phyloP scores from a whole-genome alignment of 179 eudicot genomes.

The Silene coronaria region DNA sequence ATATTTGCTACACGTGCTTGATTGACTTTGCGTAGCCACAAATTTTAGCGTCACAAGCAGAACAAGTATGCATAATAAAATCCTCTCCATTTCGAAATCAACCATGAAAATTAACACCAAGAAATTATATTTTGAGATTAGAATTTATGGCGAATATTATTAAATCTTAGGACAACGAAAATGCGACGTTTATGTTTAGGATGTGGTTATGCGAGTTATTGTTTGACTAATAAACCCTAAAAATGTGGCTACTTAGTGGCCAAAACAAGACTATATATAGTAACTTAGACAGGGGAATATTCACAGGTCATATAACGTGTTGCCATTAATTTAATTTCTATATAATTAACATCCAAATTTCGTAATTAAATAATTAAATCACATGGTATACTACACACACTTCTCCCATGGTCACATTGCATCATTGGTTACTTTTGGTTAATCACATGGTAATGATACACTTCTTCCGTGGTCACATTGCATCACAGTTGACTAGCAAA shows the following conservation, averaged over 20 bases:
- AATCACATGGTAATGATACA: not conserved
- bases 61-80: not conserved
- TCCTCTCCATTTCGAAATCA: not conserved
- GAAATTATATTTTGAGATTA: not conserved
- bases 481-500: no score
- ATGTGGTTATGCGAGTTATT: not conserved
- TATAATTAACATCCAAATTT: no score
- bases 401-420: not conserved
- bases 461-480: not conserved
- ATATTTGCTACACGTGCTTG: slow-evolving; percentile 16
- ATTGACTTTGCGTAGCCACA: slow-evolving; percentile 10
- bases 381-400: not conserved
- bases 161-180: not conserved
- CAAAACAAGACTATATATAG: slow-evolving; percentile 3
- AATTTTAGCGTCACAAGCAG: not conserved
- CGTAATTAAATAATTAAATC: not conserved
- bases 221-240: not conserved
- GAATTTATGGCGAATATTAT: not conserved
- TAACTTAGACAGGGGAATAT: not conserved
- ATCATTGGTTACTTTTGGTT: not conserved
- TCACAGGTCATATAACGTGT: no score
- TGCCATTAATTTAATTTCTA: no score
- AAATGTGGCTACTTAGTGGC: not conserved
- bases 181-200: not conserved
- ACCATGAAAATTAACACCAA: not conserved